These are phyloP conservation scores for Chytriomyces sp. DNA, from an alignment of 192 early-diverging fungal species.

Conservation along the genomic window DNA sequence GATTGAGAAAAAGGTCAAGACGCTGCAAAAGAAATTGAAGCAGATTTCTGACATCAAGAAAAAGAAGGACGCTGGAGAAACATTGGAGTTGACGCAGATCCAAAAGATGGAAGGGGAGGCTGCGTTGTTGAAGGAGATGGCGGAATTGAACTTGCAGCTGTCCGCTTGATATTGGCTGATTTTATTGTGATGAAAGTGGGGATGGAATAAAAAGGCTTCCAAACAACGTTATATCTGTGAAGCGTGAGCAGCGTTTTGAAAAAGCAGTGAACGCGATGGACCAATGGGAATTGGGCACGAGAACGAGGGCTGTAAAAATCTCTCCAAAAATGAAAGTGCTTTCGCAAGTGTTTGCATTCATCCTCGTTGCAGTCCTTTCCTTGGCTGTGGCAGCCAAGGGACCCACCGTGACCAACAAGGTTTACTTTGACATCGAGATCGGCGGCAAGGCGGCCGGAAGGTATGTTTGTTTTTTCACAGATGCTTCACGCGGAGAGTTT, in stretches of 20 bases:
- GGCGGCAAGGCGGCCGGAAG: conserved; percentile 53
- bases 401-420: conserved; percentile 59
- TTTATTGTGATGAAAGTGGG: background rate
- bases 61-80: conserved; percentile 75
- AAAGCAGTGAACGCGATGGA: too few species aligned
- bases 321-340: too few species aligned
- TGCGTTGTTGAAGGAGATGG: conserved; percentile 62
- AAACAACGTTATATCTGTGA: too few species aligned
- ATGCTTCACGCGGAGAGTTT: background rate
- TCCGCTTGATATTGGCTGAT: background rate
- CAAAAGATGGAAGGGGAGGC: conserved; percentile 72
- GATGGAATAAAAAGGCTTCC: too few species aligned
- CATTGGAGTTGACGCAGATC: conserved; percentile 82
- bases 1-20: conserved; percentile 84
- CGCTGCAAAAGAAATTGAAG: conserved; percentile 88
- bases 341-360: too few species aligned
- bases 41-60: conserved; percentile 87
- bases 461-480: background rate
- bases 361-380: too few species aligned
- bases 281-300: too few species aligned
- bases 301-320: too few species aligned
- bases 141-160: conserved; percentile 28
- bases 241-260: too few species aligned
- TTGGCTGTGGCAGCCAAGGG: conserved; percentile 42
- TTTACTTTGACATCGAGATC: conserved; percentile 57